Evolutionary conservation across 768 basidiomycete species (phyloP), one percentile per base, ranked within the genome.

Genomic region (Xerocomus spinulosus): DNA sequence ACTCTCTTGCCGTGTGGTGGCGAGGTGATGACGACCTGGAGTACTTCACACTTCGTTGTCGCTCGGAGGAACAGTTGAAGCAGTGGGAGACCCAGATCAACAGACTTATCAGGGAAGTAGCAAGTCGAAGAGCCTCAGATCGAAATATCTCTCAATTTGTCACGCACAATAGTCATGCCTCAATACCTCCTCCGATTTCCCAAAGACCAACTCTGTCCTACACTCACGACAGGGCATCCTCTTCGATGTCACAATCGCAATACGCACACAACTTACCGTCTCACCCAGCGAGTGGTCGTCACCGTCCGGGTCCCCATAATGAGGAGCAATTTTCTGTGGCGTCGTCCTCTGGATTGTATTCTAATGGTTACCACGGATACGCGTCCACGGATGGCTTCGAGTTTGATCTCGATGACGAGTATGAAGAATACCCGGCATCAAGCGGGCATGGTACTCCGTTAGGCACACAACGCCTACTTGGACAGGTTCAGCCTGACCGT

Each of bases 61-160:
- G 89, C 37, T 83, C 83, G 10, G 92, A 97, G 61, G 96, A 97
- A 57, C 90, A 92, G 57, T 80, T 96, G 64, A 79, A 80, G 38
- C 87, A 92, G 60, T 99, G 96, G 96, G 90, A 96, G 63, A 74
- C 81, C 14, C 81, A 85, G 50, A 87, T 98, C 56, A 92, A 85
- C 64, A 85, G 89, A 36, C 76, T 98, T 28, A 92, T 97, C 62
- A 80, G 80, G 56, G 83, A 83, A 58, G 77, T 83, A 39, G 81
- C 82, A n/a, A 77, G 72, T 50, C 78, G 88, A 42, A 77, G 87
- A 53, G 81, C 76, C 6, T 80, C 80, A 1, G 87, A 88, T 50
- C 78, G 85, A 29, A 76, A 73, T 48, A 64, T 80, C 44, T 74
- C 82, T 38, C 77, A 78, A 34, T 74, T 83, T 35, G 63, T 67